Conservation (phyloP, 371 early-diverging fungal species). For the Chytridium lagenaria region DNA sequence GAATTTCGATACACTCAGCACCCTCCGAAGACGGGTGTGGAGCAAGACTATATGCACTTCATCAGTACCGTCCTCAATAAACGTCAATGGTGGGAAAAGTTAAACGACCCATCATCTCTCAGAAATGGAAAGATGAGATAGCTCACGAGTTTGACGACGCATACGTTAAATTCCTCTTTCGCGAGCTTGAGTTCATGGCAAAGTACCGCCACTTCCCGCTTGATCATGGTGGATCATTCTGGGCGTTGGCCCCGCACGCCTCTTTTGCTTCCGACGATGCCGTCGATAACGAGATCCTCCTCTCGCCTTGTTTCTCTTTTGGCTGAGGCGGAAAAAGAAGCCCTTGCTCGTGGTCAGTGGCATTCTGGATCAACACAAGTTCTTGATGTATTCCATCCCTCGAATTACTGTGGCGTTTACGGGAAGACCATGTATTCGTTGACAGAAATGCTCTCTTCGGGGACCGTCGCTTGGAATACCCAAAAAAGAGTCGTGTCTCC, state of each 20-base stretch:
- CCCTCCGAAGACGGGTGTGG: no score
- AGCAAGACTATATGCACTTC: no score
- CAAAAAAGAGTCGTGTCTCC: no score
- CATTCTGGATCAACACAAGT: neutral
- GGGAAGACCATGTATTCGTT: constrained; percentile 50
- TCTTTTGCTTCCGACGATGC: neutral
- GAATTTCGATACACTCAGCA: no score
- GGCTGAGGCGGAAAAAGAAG: neutral
- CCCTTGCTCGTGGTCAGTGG: neutral
- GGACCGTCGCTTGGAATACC: neutral
- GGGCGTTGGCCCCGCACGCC: neutral
- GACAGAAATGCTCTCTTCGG: neutral
- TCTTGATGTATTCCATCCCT: neutral
- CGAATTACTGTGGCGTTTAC: constrained; percentile 7
- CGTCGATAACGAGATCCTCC: neutral
- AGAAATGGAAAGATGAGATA: neutral
- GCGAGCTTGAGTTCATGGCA: neutral
- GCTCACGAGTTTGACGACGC: neutral
- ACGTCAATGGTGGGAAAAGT: constrained; percentile 14
- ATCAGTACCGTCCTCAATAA: neutral
- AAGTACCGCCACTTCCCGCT: neutral
- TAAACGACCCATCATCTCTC: neutral
- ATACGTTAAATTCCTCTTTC: neutral
- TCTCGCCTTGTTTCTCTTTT: neutral
- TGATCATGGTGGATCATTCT: no score